Conservation (phyloP, 805 yeast genomes). For the Saturnispora sanitii region DNA sequence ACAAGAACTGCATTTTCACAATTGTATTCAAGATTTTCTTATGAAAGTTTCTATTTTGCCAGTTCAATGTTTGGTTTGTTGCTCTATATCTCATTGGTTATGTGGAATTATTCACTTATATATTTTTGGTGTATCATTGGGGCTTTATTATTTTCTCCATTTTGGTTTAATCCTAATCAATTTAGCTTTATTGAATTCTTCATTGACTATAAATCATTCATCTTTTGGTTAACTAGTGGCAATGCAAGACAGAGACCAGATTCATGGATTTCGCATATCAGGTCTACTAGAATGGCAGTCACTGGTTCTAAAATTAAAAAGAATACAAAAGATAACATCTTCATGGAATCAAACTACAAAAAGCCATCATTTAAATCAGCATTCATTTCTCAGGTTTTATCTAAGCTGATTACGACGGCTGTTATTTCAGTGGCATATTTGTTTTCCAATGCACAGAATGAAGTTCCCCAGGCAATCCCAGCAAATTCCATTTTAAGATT, state of each 20-base stretch:
- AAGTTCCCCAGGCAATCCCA: conserved; percentile 44
- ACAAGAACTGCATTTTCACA: conserved; percentile 63
- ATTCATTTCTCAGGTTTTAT: conserved; percentile 62
- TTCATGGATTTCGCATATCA: conserved; percentile 73
- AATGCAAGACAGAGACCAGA: conserved; percentile 53
- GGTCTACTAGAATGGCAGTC: conserved; percentile 47
- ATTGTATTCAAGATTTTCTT: conserved; percentile 67
- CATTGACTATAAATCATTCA: conserved; percentile 38
- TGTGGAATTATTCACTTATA: conserved; percentile 68
- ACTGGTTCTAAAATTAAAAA: conserved; percentile 61
- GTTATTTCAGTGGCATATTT: conserved; percentile 74
- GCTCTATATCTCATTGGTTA: conserved; percentile 64
- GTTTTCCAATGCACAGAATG: conserved; percentile 76
- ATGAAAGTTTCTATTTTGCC: conserved; percentile 71
- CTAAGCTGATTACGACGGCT: conserved; percentile 42
- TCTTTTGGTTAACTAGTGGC: conserved; percentile 76
- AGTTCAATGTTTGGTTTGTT: conserved; percentile 57
- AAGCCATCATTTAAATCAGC: conserved; percentile 59
- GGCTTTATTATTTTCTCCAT: conserved; percentile 40
- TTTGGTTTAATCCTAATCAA: conserved; percentile 45
- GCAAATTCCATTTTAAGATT: conserved; percentile 69
- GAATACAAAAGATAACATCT: conserved; percentile 75
- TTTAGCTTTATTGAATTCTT: conserved; percentile 38
- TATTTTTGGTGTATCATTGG: conserved; percentile 44
- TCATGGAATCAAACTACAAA: conserved; percentile 75